These are phyloP conservation scores for Immersiella caudata DNA, from an alignment of 495 filamentous ascomycete species.

Conservation along the genomic window DNA sequence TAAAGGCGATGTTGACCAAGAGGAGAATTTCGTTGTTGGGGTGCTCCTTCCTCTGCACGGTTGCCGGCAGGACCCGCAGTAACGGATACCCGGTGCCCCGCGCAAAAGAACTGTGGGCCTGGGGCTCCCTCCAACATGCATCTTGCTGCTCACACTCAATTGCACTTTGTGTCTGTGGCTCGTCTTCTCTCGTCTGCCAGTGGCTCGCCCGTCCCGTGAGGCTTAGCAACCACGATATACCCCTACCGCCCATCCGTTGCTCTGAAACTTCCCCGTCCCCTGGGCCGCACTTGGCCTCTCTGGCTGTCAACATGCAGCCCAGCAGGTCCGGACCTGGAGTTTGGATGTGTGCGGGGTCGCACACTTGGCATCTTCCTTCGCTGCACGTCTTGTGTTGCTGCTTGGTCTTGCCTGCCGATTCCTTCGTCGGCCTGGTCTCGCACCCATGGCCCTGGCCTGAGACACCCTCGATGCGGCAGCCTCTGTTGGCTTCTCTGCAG, in stretches of 20 bases:
- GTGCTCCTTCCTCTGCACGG: constrained; percentile 9
- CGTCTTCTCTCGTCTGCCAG: background rate
- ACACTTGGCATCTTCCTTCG: background rate
- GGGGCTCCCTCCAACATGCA: background rate
- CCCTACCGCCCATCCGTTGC: background rate
- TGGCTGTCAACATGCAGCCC: background rate
- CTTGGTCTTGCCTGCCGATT: background rate
- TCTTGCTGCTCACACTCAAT: background rate
- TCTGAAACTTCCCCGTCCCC: background rate
- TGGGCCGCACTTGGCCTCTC: background rate
- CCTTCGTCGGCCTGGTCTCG: background rate
- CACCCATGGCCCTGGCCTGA: background rate
- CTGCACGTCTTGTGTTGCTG: background rate
- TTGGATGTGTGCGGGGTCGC: constrained; percentile 6
- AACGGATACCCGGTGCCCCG: constrained; percentile 16
- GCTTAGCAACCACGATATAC: constrained; percentile 9
- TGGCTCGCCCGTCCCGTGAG: background rate
- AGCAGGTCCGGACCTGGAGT: background rate
- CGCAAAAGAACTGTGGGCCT: constrained; percentile 6
- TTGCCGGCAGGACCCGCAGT: constrained; percentile 18
- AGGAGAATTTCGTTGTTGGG: constrained; percentile 11
- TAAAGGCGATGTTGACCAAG: constrained; percentile 3
- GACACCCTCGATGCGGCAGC: background rate
- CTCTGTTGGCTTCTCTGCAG: background rate
- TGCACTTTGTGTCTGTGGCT: constrained; percentile 4